Evolutionary conservation across 2,329 filamentous ascomycete species (phyloP).

Genomic region (Fusarium mexicanum): DNA sequence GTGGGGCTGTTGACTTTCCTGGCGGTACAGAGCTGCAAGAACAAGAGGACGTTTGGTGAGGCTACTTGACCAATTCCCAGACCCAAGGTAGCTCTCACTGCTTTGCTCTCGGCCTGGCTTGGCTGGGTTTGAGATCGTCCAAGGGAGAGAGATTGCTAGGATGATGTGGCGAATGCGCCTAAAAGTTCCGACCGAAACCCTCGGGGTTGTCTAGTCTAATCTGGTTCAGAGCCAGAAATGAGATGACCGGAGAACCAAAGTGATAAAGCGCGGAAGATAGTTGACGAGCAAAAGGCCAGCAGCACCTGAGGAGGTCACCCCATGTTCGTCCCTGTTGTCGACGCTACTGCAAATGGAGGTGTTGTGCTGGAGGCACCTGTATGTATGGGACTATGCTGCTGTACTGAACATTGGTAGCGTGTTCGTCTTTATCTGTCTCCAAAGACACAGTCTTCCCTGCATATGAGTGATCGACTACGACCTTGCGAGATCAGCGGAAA

Average conservation of each 20-base stretch:
- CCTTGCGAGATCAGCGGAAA: slow-evolving; percentile 36
- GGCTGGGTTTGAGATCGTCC: slow-evolving; percentile 31
- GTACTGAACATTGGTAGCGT: slow-evolving; percentile 7
- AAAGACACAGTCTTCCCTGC: slow-evolving; percentile 23
- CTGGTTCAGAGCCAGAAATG: slow-evolving; percentile 17
- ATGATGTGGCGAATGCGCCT: slow-evolving; percentile 28
- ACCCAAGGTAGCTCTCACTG: slow-evolving; percentile 7
- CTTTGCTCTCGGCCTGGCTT: slow-evolving; percentile 18
- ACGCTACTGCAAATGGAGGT: slow-evolving; percentile 32
- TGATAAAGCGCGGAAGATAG: slow-evolving; percentile 6
- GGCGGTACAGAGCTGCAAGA: slow-evolving; percentile 20
- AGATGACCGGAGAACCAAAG: slow-evolving; percentile 14
- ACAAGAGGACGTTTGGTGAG: slow-evolving; percentile 13
- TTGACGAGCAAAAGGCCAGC: slow-evolving; percentile 17
- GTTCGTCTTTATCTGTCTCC: slow-evolving; percentile 19
- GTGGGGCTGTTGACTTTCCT: slow-evolving; percentile 17
- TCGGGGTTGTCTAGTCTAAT: slow-evolving; percentile 26
- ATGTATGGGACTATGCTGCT: neutral
- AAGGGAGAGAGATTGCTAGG: slow-evolving; percentile 33
- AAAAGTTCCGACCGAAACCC: slow-evolving; percentile 38
- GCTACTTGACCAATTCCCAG: slow-evolving; percentile 13
- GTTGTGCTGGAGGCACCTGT: slow-evolving; percentile 1
- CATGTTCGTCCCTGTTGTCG: slow-evolving; percentile 23
- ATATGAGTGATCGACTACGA: slow-evolving; percentile 35
- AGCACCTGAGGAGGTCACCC: slow-evolving; percentile 23